These are phyloP conservation scores for Mitragyna speciosa DNA, from an alignment of 257 asterid genomes.

Conservation along the genomic window DNA sequence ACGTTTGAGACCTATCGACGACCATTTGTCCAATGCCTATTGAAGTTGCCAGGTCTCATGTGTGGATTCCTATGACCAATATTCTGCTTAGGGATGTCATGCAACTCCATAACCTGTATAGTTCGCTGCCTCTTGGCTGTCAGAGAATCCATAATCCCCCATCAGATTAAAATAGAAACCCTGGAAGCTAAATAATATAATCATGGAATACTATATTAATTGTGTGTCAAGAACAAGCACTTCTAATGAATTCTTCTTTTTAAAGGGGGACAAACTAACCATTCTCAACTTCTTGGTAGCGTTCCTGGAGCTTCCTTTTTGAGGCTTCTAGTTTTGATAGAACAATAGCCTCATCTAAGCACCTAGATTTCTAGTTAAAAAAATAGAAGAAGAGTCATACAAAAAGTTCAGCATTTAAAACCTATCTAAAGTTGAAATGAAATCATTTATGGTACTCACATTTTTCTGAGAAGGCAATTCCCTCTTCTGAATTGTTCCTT, in stretches of 20 bases:
- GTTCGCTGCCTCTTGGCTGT: slow-evolving; percentile 85
- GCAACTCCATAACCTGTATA: slow-evolving; percentile 80
- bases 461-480: slow-evolving; percentile 48
- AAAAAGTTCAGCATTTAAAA: not conserved
- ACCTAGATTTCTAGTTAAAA: slow-evolving; percentile 35
- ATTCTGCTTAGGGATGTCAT: slow-evolving; percentile 73
- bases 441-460: slow-evolving; percentile 35
- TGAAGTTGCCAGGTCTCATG: slow-evolving; percentile 55
- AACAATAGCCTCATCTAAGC: slow-evolving; percentile 46
- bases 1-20: slow-evolving; percentile 44
- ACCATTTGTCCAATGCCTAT: slow-evolving; percentile 57
- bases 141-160: slow-evolving; percentile 6
- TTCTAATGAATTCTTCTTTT: not conserved
- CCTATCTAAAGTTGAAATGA: not conserved
- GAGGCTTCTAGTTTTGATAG: slow-evolving; percentile 65
- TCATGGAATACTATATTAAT: not conserved
- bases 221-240: not conserved
- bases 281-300: slow-evolving; percentile 85
- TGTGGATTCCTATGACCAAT: slow-evolving; percentile 51
- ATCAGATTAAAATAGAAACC: not conserved
- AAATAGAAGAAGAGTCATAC: not conserved
- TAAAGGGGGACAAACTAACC: slow-evolving; percentile 47
- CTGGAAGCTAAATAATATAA: not conserved
- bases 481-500: slow-evolving; percentile 44
- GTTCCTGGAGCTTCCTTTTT: slow-evolving; percentile 91